phyloP scores from a whole-genome alignment of 768 basidiomycete genomes.

The Botryobasidium botryosum region DNA sequence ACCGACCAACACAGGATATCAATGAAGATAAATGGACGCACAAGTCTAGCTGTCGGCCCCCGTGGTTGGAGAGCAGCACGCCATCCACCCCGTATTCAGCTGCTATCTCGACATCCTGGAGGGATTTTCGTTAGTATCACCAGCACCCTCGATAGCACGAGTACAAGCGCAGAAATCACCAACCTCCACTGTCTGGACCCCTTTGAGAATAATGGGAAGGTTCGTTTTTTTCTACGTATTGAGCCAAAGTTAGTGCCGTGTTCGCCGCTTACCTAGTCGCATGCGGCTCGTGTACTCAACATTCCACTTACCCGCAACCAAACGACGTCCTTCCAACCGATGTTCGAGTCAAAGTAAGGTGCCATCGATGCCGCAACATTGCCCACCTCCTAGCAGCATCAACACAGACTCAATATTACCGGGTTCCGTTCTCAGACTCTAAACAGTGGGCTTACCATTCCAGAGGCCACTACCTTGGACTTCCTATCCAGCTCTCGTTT shows the following conservation, averaged over 20 bases:
- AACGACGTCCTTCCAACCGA: slow-evolving; percentile 19
- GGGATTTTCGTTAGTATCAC: too few species aligned
- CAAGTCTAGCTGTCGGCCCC: slow-evolving; percentile 36
- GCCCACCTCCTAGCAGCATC: not conserved
- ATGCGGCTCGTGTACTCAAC: too few species aligned
- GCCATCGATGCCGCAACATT: slow-evolving; percentile 19
- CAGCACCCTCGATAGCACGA: too few species aligned
- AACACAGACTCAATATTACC: too few species aligned
- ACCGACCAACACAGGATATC: slow-evolving; percentile 13
- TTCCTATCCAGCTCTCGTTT: slow-evolving; percentile 52
- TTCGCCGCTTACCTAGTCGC: not conserved
- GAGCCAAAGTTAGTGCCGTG: not conserved
- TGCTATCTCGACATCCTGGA: slow-evolving; percentile 79
- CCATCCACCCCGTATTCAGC: slow-evolving; percentile 72
- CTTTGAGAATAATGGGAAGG: slow-evolving; percentile 29
- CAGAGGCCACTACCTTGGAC: not conserved
- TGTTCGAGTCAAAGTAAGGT: slow-evolving; percentile 20
- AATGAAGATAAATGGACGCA: too few species aligned
- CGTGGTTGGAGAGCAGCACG: slow-evolving; percentile 82
- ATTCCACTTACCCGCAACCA: slow-evolving; percentile 8
- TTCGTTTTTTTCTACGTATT: slow-evolving; percentile 22
- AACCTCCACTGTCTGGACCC: slow-evolving; percentile 26
- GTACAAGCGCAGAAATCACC: too few species aligned
- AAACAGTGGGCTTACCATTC: not conserved
- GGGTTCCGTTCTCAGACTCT: too few species aligned